Evolutionary conservation across 805 yeast genomes (phyloP).

Genomic region (Jamesozyma jinghongensis): DNA sequence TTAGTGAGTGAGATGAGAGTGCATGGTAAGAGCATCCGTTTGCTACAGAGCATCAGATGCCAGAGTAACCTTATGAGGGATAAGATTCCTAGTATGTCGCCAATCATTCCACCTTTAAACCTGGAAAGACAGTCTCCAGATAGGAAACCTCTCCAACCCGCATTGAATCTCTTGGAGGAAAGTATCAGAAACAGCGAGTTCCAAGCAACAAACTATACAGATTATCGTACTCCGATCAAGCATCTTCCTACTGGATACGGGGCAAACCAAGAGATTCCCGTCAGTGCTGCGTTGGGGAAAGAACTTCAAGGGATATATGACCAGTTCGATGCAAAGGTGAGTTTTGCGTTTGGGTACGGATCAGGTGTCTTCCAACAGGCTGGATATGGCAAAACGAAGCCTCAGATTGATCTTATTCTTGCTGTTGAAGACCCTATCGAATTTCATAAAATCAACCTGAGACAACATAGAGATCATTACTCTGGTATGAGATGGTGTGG

Average conservation of each 20-base stretch:
- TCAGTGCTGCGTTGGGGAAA: constrained; percentile 36
- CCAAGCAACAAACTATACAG: constrained; percentile 18
- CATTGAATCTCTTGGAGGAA: constrained; percentile 17
- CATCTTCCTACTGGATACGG: constrained; percentile 52
- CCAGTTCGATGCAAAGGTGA: constrained; percentile 61
- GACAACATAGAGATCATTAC: constrained; percentile 65
- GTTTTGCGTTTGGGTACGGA: constrained; percentile 87
- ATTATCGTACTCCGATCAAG: constrained; percentile 26
- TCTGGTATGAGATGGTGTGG: constrained; percentile 59
- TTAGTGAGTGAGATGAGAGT: no score
- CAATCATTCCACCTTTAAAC: background rate
- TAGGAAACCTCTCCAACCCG: background rate
- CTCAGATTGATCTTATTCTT: constrained; percentile 80
- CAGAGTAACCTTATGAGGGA: no score
- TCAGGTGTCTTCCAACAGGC: constrained; percentile 86
- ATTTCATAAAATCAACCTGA: constrained; percentile 70
- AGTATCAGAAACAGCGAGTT: constrained; percentile 22
- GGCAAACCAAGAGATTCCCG: constrained; percentile 44
- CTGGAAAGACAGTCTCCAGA: background rate
- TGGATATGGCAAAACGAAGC: constrained; percentile 33
- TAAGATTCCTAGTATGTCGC: no score
- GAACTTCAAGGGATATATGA: constrained; percentile 42
- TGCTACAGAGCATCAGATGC: no score
- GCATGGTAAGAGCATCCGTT: no score
- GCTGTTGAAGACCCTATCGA: constrained; percentile 65